Base-by-base conservation (phyloP, 805 yeast species). In the Teunomyces gatunensis region DNA sequence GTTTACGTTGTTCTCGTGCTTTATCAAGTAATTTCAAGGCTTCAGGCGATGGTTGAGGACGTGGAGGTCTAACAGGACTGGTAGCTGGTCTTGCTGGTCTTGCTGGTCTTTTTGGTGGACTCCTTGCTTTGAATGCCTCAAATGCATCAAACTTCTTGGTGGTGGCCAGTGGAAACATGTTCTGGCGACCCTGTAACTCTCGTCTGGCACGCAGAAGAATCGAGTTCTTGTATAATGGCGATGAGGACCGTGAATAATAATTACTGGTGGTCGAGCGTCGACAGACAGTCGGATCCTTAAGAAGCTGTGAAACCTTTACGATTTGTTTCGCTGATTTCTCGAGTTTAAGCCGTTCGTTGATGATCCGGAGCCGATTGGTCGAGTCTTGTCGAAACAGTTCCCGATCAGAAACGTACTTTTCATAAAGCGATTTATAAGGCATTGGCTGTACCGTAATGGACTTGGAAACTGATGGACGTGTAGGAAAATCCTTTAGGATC, bases 401-500 rank as follows among this genome's bases (percentile, higher is more conserved):
- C 39, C 77, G 60, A 44, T 77, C 80, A 3, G 50, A 46, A 1
- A 57, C 49, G 51, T 77, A 79, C 46, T 54, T 55, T 39, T 61
- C 55, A 60, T 77, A 80, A 20, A 74, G 51, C 1, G 63, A 60
- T 48, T 71, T 65, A 21, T 73, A 61, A 17, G 75, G 70, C 63
- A 70, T 65, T 4, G 5, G 11, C 7, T 12, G 35, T 5, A n/a
- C 28, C 5, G 45, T 10, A n/a, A 33, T 4, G n/a, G 15, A 36
- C 4, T 30, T 34, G 5, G 28, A 12, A 11, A 44, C 42, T 11
- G 33, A 29, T 5, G 81, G 80, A 30, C 81, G 57, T 42, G 71
- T 72, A 2, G 77, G 69, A 51, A 80, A 80, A 54, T 79, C 84
- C 47, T 74, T 68, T 34, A 63, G 62, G 1, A 79, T 61, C 18